Evolutionary conservation across 495 filamentous ascomycete genomes (phyloP).

Genomic region (Bryoglossum gracile): DNA sequence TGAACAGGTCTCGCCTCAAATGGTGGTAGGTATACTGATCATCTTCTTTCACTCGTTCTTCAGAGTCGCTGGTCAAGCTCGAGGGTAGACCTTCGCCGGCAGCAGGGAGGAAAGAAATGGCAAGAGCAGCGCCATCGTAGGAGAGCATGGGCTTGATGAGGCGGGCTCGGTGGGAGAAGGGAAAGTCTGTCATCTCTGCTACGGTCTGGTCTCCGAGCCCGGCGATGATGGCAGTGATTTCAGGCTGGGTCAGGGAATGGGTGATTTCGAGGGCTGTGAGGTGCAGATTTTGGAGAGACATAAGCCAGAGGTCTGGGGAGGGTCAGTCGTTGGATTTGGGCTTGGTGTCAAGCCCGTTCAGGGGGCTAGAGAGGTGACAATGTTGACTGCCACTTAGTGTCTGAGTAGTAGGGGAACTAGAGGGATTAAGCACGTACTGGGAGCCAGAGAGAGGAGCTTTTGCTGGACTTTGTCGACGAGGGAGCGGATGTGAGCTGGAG

Average conservation of each 20-base stretch:
- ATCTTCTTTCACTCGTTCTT: constrained; percentile 25
- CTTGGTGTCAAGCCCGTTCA: no score
- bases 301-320: constrained; percentile 69
- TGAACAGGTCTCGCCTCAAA: constrained; percentile 70
- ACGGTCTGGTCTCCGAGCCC: constrained; percentile 39
- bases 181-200: constrained; percentile 51
- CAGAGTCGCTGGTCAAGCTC: constrained; percentile 16
- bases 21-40: constrained; percentile 84
- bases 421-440: constrained; percentile 44
- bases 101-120: constrained; percentile 77
- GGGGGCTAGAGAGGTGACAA: no score
- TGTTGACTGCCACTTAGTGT: no score
- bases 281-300: constrained; percentile 69
- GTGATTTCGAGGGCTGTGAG: constrained; percentile 79
- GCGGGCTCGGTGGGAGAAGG: constrained; percentile 54
- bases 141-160: constrained; percentile 77
- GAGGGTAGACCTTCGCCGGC: constrained; percentile 42
- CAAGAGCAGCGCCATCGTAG: constrained; percentile 77
- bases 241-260: constrained; percentile 54
- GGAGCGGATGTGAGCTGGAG: constrained; percentile 57
- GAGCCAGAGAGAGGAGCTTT: constrained; percentile 51
- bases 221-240: constrained; percentile 53
- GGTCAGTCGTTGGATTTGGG: constrained; percentile 8
- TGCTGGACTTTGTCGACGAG: constrained; percentile 63
- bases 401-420: no score